phyloP scores from a whole-genome alignment of 768 basidiomycete species.

The Hebeloma cylindrosporum region DNA sequence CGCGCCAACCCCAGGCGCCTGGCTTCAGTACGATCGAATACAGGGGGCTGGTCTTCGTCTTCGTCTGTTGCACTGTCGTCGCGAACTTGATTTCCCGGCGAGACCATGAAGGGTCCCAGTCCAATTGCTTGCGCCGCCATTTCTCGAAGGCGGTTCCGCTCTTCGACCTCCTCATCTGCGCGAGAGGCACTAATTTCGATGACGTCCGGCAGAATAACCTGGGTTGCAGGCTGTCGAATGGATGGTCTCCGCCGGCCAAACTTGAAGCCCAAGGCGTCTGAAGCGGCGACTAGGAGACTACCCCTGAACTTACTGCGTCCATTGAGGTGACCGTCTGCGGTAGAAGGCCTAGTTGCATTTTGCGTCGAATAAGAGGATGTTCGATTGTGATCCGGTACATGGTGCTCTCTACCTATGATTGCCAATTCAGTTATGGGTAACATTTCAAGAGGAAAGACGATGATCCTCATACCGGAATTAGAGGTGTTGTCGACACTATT shows the following conservation, averaged over 20 bases:
- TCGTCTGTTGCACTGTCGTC: constrained; percentile 38
- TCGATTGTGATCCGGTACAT: constrained; percentile 24
- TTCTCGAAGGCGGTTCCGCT: constrained; percentile 72
- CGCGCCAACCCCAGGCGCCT: constrained; percentile 16
- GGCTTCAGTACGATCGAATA: constrained; percentile 16
- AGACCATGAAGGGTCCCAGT: constrained; percentile 53
- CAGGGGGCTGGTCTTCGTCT: constrained; percentile 32
- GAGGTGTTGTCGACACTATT: constrained; percentile 16
- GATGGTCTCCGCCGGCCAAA: constrained; percentile 47
- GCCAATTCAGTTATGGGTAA: constrained; percentile 1
- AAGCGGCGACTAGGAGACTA: constrained; percentile 52
- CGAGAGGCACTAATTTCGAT: constrained; percentile 65
- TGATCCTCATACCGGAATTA: constrained; percentile 19
- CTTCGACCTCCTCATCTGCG: constrained; percentile 64
- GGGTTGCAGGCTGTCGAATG: constrained; percentile 34
- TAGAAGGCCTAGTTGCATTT: constrained; percentile 17
- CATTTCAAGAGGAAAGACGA: neutral
- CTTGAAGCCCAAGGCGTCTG: constrained; percentile 50
- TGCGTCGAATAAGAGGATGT: constrained; percentile 16
- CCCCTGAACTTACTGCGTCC: constrained; percentile 37
- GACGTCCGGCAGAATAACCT: constrained; percentile 60
- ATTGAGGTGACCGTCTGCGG: constrained; percentile 17
- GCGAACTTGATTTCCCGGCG: constrained; percentile 36
- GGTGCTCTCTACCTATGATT: constrained; percentile 18
- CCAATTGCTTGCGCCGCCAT: constrained; percentile 79